A percentile compares a stretch with the other conserved stretches of the same genome.
Conservation (phyloP, 306 rosid species). For the Arachis stenosperma region DNA sequence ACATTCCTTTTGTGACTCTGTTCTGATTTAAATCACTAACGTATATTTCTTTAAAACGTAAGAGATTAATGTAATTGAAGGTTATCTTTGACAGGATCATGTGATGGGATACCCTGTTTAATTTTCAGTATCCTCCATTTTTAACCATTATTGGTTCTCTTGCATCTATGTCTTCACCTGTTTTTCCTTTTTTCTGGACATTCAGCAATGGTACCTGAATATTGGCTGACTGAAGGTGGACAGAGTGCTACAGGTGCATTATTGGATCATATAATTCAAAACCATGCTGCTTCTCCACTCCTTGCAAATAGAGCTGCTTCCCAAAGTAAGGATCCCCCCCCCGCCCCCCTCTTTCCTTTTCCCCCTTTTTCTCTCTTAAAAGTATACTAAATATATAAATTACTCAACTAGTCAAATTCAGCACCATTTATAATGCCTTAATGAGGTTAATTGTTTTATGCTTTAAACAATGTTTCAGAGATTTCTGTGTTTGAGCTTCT, state of each 20-base stretch:
- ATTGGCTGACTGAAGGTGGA: slow-evolving; percentile 99
- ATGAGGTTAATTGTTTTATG: slow-evolving; percentile 26
- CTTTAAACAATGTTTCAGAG: slow-evolving; percentile 49
- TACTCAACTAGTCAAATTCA: background rate
- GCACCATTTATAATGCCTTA: slow-evolving; percentile 5
- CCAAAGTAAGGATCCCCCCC: slow-evolving; percentile 52
- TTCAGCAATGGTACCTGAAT: slow-evolving; percentile 95
- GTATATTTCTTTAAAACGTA: slow-evolving; percentile 21
- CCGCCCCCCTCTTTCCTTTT: background rate
- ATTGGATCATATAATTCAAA: slow-evolving; percentile 89
- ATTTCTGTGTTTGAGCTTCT: slow-evolving; percentile 78
- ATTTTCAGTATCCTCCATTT: slow-evolving; percentile 10
- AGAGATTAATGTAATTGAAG: slow-evolving; percentile 13
- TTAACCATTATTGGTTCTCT: slow-evolving; percentile 29
- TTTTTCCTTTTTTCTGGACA: slow-evolving; percentile 34
- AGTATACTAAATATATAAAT: slow-evolving; percentile 22
- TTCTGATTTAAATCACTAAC: slow-evolving; percentile 12
- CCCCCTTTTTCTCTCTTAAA: background rate
- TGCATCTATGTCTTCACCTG: slow-evolving; percentile 26
- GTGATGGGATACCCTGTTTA: slow-evolving; percentile 27
- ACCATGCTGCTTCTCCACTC: slow-evolving; percentile 67
- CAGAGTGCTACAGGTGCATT: slow-evolving; percentile 99
- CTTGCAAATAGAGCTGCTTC: slow-evolving; percentile 93
- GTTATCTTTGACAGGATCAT: slow-evolving; percentile 33
- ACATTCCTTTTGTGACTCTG: slow-evolving; percentile 10